A percentile compares a stretch with the other conserved stretches of the same genome.
Evolutionary conservation across 2,329 filamentous ascomycete genomes (phyloP).

Genomic region (Colletotrichum gloeosporioides): DNA sequence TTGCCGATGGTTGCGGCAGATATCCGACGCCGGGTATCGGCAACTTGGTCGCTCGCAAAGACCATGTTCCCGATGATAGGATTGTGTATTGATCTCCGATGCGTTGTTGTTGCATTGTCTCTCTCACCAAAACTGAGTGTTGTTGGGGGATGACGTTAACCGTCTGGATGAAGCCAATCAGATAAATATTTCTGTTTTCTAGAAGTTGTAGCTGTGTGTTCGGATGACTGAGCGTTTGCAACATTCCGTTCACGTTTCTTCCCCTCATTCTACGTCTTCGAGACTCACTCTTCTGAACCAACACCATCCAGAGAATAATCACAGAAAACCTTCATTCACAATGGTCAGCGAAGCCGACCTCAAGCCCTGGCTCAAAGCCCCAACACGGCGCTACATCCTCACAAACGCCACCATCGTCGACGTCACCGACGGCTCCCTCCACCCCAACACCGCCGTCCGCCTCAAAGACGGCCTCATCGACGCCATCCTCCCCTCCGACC

Average conservation of each 20-base stretch:
- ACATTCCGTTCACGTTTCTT: background rate
- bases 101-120: background rate
- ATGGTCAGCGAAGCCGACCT: constrained; percentile 31
- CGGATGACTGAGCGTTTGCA: background rate
- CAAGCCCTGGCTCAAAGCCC: constrained; percentile 39
- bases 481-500: constrained; percentile 21
- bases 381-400: constrained; percentile 38
- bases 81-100: background rate
- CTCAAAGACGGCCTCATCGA: constrained; percentile 40
- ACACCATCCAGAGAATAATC: background rate
- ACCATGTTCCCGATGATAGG: background rate
- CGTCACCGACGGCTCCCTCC: constrained; percentile 36
- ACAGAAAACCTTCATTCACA: background rate
- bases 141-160: background rate
- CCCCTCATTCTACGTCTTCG: background rate
- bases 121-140: background rate
- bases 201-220: background rate
- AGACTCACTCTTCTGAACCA: background rate
- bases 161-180: background rate
- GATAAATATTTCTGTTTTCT: background rate
- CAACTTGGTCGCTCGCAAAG: background rate
- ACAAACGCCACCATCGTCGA: constrained; percentile 51
- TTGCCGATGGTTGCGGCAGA: constrained; percentile 13
- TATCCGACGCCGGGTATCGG: constrained; percentile 14
- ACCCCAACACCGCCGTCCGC: constrained; percentile 33